These are phyloP conservation scores for Maudiozyma bulderi DNA, from an alignment of 805 yeast genomes.

Conservation along the genomic window DNA sequence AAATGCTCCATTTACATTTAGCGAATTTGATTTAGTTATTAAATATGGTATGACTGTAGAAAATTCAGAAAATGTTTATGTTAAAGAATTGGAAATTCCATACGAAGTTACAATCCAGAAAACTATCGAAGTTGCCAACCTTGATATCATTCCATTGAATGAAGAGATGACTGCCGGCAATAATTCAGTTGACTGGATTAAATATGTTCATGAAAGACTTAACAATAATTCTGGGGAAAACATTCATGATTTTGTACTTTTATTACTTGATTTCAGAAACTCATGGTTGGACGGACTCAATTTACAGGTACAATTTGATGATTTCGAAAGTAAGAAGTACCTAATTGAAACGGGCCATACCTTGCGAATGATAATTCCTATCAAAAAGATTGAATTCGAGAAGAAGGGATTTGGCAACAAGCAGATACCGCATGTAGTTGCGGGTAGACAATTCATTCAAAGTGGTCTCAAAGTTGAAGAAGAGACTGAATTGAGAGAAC, in stretches of 20 bases:
- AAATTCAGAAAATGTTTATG: constrained; percentile 11
- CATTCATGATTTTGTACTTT: constrained; percentile 47
- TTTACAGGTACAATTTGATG: constrained; percentile 29
- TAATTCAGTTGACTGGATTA: constrained; percentile 21
- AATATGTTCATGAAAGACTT: constrained; percentile 12
- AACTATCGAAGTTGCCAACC: constrained; percentile 56
- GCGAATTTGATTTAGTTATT: constrained; percentile 16
- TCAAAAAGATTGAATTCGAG: constrained; percentile 41
- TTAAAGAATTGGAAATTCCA: constrained; percentile 19
- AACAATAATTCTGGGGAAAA: constrained; percentile 15
- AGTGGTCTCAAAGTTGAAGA: constrained; percentile 46
- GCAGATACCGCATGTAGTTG: constrained; percentile 61
- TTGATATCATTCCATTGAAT: constrained; percentile 57
- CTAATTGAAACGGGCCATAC: constrained; percentile 37
- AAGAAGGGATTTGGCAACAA: constrained; percentile 24
- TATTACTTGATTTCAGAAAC: constrained; percentile 71
- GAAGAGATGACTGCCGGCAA: constrained; percentile 20
- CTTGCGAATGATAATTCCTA: constrained; percentile 60
- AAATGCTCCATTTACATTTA: constrained; percentile 15
- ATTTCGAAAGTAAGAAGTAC: constrained; percentile 15
- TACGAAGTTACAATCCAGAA: constrained; percentile 37
- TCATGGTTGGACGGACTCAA: constrained; percentile 57
- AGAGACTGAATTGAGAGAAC: constrained; percentile 44
- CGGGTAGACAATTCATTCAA: constrained; percentile 52
- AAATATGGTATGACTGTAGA: constrained; percentile 22